A percentile compares a stretch with the other conserved stretches of the same genome.
phyloP scores from a whole-genome alignment of 75 land plant species.

The Cunninghamia lanceolata region DNA sequence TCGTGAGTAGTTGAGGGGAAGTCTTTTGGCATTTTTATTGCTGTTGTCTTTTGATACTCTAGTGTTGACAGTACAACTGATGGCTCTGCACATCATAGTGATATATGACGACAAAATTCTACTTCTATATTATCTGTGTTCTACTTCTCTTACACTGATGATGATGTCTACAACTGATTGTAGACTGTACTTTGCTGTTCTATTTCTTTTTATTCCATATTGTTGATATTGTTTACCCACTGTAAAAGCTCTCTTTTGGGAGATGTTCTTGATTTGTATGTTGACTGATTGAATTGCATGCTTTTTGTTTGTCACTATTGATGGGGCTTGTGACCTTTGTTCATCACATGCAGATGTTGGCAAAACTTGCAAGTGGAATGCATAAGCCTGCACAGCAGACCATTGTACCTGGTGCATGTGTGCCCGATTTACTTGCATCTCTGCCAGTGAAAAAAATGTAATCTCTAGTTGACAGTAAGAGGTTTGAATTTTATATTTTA shows the following conservation, averaged over 20 bases:
- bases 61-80: too few relatives aligned
- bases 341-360: slow-evolving; percentile 73
- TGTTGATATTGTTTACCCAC: neutral
- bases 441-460: slow-evolving; percentile 95
- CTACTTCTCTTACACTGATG: neutral
- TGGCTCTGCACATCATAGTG: neutral
- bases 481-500: neutral
- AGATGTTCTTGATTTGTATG: neutral
- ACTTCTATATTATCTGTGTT: neutral
- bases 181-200: neutral
- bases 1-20: neutral
- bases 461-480: slow-evolving; percentile 8
- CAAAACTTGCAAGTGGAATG: slow-evolving; percentile 97
- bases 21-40: neutral
- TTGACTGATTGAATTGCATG: neutral
- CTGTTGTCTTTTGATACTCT: too few relatives aligned
- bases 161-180: neutral
- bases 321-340: slow-evolving; percentile 10
- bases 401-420: slow-evolving; percentile 74
- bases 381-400: slow-evolving; percentile 99
- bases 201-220: neutral
- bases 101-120: too few relatives aligned
- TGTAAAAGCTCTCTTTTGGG: neutral
- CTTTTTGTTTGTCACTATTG: neutral
- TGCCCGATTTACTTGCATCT: slow-evolving; percentile 58